Evolutionary conservation across 2,329 filamentous ascomycete genomes (phyloP), one percentile per base, ranked within the genome.

Genomic region (Clonostachys chloroleuca): DNA sequence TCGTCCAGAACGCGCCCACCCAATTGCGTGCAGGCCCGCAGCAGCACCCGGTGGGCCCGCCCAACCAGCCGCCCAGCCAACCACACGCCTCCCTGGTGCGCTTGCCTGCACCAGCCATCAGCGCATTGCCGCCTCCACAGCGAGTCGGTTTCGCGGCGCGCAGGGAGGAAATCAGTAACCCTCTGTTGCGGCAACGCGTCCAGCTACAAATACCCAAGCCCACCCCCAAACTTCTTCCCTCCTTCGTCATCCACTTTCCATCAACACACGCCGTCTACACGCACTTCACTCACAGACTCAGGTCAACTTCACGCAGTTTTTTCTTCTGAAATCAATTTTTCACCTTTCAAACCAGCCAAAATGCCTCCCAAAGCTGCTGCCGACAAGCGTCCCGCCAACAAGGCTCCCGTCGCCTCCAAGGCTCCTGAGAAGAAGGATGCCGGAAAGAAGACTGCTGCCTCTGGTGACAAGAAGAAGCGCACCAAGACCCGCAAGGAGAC

Each of bases 401-500:
- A 92, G 62, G 91, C 92, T 51, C 89, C 76, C 46, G 80, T 87
- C 67, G 80, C 80, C 57, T 78, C 76, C 61, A 83, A 83, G 77
- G 78, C 78, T 54, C 79, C 78, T 49, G 92, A 96, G 85, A 96
- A 96, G 88, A 96, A 97, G 87, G 92, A 97, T 78, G 94, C 92
- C 57, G 94, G 92, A 81, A 99, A 99, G 89, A 99, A 97, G 88
- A 97, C 94, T 44, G 90, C 92, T 51, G 84, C 92, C 53, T 84
- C 89, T 68, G 94, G 94, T 56, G 94, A 97, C 64, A 97, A 97
- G 91, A 99, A 99, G 89, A 99, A 97, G 92, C 90, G 94, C 69
- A 95, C 91, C 80, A 99, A 99, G 92, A 89, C 92, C 59, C 87
- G 94, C 78, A 97, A 97, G 88, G 94, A 99, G 83, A 99, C 94